phyloP scores from a whole-genome alignment of 345 rosid genomes.

The Odontarrhena argentea region DNA sequence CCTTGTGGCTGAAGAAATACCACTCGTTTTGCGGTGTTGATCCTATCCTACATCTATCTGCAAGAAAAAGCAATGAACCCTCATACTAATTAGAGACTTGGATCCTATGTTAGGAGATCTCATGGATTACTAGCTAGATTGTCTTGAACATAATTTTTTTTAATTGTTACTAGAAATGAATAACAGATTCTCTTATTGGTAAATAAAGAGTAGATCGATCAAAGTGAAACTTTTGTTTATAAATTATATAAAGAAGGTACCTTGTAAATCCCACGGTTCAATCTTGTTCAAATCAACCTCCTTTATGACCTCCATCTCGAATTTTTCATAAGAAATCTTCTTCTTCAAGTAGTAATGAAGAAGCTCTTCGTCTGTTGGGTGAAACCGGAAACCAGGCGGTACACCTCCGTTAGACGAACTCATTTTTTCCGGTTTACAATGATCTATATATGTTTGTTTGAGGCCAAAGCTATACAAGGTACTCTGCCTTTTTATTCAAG shows the following conservation, averaged over 20 bases:
- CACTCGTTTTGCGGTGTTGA: constrained; percentile 92
- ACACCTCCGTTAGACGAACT: constrained; percentile 71
- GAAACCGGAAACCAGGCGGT: constrained; percentile 96
- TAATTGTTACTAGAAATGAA: background rate
- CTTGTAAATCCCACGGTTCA: constrained; percentile 99
- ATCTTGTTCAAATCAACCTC: constrained; percentile 95
- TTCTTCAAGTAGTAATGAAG: constrained; percentile 92
- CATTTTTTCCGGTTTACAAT: constrained; percentile 36
- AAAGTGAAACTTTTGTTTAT: constrained; percentile 7
- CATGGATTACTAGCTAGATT: too few relatives aligned
- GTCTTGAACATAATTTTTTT: too few relatives aligned
- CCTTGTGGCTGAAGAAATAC: constrained; percentile 98
- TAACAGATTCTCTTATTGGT: background rate
- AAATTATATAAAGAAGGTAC: constrained; percentile 43
- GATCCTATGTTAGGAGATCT: background rate
- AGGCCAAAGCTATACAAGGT: background rate
- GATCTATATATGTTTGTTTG: constrained; percentile 15
- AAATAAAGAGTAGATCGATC: too few relatives aligned
- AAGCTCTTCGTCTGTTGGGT: constrained; percentile 93
- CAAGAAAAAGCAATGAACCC: background rate
- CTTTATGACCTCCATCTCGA: constrained; percentile 96
- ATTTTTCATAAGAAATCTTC: constrained; percentile 86
- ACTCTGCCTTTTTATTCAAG: constrained; percentile 24
- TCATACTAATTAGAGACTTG: background rate
- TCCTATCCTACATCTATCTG: constrained; percentile 88